Percentiles rank a stretch among this genome's conserved stretches.
Conservation (phyloP, 192 early-diverging fungal species). For the Spinellus fusiger region DNA sequence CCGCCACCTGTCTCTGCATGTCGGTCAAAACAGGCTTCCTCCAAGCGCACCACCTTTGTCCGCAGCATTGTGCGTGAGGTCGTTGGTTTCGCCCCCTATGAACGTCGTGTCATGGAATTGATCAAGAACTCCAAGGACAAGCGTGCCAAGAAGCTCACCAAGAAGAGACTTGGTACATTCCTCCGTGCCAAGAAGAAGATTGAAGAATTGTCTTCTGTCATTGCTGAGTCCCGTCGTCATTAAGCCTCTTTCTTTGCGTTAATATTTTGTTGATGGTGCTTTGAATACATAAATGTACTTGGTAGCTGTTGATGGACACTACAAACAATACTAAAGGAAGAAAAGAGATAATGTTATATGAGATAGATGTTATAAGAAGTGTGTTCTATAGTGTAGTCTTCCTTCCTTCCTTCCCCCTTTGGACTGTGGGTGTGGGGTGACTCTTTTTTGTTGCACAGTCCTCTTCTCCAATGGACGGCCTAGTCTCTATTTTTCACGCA, state of each 20-base stretch:
- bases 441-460: neutral
- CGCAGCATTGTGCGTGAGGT: conserved; percentile 95
- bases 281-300: neutral
- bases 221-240: conserved; percentile 87
- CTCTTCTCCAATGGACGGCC: neutral
- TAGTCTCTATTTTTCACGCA: neutral
- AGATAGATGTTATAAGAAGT: neutral
- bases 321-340: too few relatives aligned
- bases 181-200: conserved; percentile 98
- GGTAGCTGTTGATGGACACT: too few relatives aligned
- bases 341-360: too few relatives aligned
- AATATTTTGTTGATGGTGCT: neutral
- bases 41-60: conserved; percentile 85
- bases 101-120: conserved; percentile 99
- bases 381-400: neutral
- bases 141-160: conserved; percentile 97
- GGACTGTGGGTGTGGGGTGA: neutral
- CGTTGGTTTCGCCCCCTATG: conserved; percentile 95
- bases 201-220: conserved; percentile 91
- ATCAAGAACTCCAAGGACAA: conserved; percentile 99
- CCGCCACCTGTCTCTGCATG: neutral
- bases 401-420: neutral
- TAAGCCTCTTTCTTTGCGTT: conserved; percentile 8
- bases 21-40: conserved; percentile 24
- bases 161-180: conserved; percentile 93